Evolutionary conservation across 2,329 filamentous ascomycete species (phyloP).

Genomic region (Colletotrichum eremochloae): DNA sequence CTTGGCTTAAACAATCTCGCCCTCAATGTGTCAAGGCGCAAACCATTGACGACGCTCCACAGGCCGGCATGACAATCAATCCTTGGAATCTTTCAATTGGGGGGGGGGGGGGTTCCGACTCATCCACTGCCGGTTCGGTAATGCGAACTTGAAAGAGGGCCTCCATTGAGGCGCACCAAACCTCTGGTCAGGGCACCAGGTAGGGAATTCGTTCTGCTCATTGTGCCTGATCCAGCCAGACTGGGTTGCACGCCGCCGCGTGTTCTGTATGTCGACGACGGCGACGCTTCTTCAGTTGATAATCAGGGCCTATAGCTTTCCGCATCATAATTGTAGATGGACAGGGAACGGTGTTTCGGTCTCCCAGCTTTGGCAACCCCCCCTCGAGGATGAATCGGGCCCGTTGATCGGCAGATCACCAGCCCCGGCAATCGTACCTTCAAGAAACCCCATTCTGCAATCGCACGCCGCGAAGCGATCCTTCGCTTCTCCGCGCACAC

Average conservation of each 20-base stretch:
- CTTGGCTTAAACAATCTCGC: not conserved
- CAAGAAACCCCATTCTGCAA: slow-evolving; percentile 1
- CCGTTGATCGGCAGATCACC: slow-evolving; percentile 32
- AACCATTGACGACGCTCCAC: slow-evolving; percentile 18
- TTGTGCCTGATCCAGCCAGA: not conserved
- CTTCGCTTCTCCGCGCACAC: slow-evolving; percentile 9
- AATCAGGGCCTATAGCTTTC: not conserved
- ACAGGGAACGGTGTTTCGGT: not conserved
- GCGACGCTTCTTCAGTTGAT: not conserved
- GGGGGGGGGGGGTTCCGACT: not conserved
- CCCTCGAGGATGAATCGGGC: not conserved
- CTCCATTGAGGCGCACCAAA: slow-evolving; percentile 7
- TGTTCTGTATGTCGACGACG: not conserved
- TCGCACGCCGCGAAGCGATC: not conserved
- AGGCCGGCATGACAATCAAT: slow-evolving; percentile 13
- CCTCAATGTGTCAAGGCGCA: slow-evolving; percentile 20
- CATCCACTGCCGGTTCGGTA: not conserved
- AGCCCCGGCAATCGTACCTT: not conserved
- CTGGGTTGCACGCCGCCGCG: not conserved
- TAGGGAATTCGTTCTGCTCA: not conserved
- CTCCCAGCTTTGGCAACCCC: not conserved
- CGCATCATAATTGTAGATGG: not conserved
- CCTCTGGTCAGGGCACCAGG: not conserved
- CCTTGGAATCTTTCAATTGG: not conserved
- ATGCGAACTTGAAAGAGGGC: not conserved